Conservation (phyloP, 352 stramenopile genomes). For the Phytophthora cryptogea region DNA sequence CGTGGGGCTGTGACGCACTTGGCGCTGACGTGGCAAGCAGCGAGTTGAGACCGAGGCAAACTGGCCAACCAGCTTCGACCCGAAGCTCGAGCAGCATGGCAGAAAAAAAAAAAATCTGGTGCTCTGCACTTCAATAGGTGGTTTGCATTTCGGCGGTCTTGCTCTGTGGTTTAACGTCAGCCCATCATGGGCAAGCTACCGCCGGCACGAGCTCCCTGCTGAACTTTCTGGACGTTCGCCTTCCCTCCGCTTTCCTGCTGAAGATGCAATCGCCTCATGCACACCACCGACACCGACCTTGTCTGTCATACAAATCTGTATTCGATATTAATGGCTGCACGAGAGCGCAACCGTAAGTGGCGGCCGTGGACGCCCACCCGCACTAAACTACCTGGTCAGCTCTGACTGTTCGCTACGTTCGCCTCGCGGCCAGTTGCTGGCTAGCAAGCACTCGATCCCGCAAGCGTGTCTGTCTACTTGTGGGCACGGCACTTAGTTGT, state of each 20-base stretch:
- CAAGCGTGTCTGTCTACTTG: slow-evolving; percentile 3
- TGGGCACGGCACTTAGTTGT: slow-evolving; percentile 34
- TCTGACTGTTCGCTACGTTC: slow-evolving; percentile 8
- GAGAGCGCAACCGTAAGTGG: slow-evolving; percentile 4
- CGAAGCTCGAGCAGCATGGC: background rate
- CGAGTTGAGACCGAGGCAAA: background rate
- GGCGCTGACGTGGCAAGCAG: slow-evolving; percentile 6
- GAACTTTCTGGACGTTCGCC: too few species aligned
- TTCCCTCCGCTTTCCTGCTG: background rate
- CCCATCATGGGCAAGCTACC: background rate
- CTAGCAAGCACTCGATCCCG: slow-evolving; percentile 2
- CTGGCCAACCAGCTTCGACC: background rate
- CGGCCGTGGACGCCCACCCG: background rate
- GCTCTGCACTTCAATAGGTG: too few species aligned
- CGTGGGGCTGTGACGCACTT: slow-evolving; percentile 10
- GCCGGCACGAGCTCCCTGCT: background rate
- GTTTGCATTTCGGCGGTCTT: background rate
- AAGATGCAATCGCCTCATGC: background rate
- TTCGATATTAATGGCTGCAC: slow-evolving; percentile 27
- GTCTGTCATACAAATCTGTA: slow-evolving; percentile 21
- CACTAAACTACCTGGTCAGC: slow-evolving; percentile 26
- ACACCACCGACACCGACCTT: background rate
- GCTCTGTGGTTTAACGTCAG: background rate
- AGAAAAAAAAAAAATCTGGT: too few species aligned
- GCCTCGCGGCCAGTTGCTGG: slow-evolving; percentile 6